A percentile compares a stretch with the other conserved stretches of the same genome.
These are phyloP conservation scores for Debaryomyces nepalensis DNA, from an alignment of 1,139 yeast genomes.

Conservation along the genomic window DNA sequence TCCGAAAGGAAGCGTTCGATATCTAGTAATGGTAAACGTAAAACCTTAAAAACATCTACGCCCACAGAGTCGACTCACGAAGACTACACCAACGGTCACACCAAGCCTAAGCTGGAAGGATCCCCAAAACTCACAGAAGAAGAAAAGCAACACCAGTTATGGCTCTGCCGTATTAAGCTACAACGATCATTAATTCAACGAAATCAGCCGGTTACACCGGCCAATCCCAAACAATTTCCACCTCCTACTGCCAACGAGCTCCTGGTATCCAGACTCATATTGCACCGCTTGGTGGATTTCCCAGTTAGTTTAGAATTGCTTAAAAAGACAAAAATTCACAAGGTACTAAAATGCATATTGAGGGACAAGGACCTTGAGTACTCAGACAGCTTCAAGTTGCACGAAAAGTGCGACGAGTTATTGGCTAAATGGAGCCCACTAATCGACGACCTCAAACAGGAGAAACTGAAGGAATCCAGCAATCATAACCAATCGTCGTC, in stretches of 20 bases:
- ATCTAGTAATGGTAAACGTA: constrained; percentile 11
- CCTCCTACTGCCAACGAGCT: constrained; percentile 60
- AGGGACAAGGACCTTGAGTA: constrained; percentile 47
- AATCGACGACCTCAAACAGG: constrained; percentile 41
- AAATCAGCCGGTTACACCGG: constrained; percentile 45
- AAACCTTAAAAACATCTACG: constrained; percentile 8
- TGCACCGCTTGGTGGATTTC: constrained; percentile 54
- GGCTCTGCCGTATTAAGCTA: constrained; percentile 52
- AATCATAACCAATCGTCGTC: constrained; percentile 3
- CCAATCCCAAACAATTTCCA: constrained; percentile 36
- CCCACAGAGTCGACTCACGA: constrained; percentile 4
- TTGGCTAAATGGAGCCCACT: constrained; percentile 49
- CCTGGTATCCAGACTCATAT: constrained; percentile 53
- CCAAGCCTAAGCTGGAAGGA: constrained; percentile 21
- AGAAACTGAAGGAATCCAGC: constrained; percentile 25
- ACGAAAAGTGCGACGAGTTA: constrained; percentile 49
- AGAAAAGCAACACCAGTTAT: constrained; percentile 50
- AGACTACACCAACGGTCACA: constrained; percentile 13
- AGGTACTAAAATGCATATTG: constrained; percentile 55
- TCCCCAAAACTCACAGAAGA: constrained; percentile 29
- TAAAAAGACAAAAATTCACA: constrained; percentile 57
- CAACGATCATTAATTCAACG: constrained; percentile 52
- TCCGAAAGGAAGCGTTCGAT: constrained; percentile 7
- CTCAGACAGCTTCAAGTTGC: constrained; percentile 52
- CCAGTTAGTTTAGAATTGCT: constrained; percentile 60